These are phyloP conservation scores for Blastomyces percursus DNA, from an alignment of 2,329 filamentous ascomycete genomes.

Conservation along the genomic window DNA sequence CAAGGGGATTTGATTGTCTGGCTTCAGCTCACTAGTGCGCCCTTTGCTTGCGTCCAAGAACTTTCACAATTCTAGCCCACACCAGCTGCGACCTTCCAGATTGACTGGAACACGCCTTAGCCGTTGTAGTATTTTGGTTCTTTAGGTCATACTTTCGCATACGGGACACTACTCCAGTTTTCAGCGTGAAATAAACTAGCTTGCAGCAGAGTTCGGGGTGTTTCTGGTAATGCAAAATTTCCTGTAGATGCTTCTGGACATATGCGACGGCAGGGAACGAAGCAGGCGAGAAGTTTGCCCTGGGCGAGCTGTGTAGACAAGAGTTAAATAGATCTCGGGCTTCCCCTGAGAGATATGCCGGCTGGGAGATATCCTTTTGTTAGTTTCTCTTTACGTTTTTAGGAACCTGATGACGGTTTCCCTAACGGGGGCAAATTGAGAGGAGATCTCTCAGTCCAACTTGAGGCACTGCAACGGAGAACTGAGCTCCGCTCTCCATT, in stretches of 20 bases:
- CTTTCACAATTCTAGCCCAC: background rate
- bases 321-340: too few relatives aligned
- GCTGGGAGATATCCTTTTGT: too few relatives aligned
- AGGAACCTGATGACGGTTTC: too few relatives aligned
- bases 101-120: background rate
- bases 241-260: background rate
- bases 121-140: background rate
- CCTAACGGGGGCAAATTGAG: too few relatives aligned
- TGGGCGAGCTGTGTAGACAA: too few relatives aligned
- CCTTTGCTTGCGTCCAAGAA: background rate
- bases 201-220: background rate
- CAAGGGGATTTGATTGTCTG: background rate
- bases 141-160: background rate
- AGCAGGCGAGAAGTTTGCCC: too few relatives aligned
- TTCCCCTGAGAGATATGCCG: too few relatives aligned
- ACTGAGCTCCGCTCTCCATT: too few relatives aligned
- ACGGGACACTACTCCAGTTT: background rate
- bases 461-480: too few relatives aligned
- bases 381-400: too few relatives aligned
- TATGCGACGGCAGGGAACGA: too few relatives aligned
- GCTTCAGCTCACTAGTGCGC: background rate
- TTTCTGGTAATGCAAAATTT: background rate
- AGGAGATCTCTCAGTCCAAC: too few relatives aligned
- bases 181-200: background rate
- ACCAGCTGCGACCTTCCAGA: background rate